phyloP scores from a whole-genome alignment of 2,329 filamentous ascomycete genomes.

The Diaporthe amygdali region DNA sequence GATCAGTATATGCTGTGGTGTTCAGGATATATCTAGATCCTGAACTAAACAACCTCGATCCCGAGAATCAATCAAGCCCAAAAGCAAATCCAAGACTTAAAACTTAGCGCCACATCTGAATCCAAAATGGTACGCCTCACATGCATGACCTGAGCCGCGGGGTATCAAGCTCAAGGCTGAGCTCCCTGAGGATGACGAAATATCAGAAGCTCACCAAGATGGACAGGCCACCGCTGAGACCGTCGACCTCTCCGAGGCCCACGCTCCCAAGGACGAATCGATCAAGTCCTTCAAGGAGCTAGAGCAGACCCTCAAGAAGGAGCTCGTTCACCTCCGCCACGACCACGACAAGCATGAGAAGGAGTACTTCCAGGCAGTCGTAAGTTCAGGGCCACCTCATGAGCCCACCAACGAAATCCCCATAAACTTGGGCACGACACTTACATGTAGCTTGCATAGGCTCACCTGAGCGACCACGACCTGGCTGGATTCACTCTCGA shows the following conservation, averaged over 20 bases:
- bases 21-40: background rate
- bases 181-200: background rate
- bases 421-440: constrained; percentile 16
- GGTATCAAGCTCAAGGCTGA: background rate
- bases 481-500: constrained; percentile 42
- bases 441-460: constrained; percentile 15
- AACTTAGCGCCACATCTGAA: background rate
- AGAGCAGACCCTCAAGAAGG: constrained; percentile 55
- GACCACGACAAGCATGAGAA: constrained; percentile 57
- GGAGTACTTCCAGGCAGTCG: constrained; percentile 59
- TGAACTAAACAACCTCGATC: background rate
- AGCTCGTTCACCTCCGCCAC: constrained; percentile 54
- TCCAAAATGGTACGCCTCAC: constrained; percentile 18
- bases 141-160: background rate
- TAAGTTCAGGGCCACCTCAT: constrained; percentile 27
- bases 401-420: background rate
- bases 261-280: constrained; percentile 55
- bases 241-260: constrained; percentile 52
- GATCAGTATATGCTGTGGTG: background rate
- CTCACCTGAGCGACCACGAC: constrained; percentile 43
- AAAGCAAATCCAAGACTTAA: background rate
- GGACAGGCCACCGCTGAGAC: constrained; percentile 57
- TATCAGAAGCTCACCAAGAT: background rate
- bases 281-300: constrained; percentile 55
- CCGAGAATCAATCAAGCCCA: background rate